A percentile compares a stretch with the other conserved stretches of the same genome.
These are phyloP conservation scores for Neurospora sp. DNA, from an alignment of 495 filamentous ascomycete species.

Conservation along the genomic window DNA sequence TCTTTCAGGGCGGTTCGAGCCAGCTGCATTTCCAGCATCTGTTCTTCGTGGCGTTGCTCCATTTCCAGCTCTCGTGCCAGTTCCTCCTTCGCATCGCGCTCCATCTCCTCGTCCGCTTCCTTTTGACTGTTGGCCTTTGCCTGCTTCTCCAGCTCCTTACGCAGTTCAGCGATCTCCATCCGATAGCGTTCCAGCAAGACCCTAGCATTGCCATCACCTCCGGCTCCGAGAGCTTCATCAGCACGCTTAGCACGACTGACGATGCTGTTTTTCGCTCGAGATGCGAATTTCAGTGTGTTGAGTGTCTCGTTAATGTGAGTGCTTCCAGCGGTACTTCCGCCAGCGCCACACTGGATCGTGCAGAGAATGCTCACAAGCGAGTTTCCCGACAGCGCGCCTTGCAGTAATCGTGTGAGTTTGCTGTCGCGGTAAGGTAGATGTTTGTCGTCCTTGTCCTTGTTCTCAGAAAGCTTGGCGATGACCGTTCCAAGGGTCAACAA, in stretches of 20 bases:
- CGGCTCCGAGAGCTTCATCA: slow-evolving; percentile 72
- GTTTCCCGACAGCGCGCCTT: slow-evolving; percentile 86
- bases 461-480: slow-evolving; percentile 73
- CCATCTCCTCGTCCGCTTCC: slow-evolving; percentile 55
- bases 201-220: slow-evolving; percentile 70
- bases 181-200: slow-evolving; percentile 89
- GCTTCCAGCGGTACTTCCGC: slow-evolving; percentile 50
- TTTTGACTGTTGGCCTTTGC: slow-evolving; percentile 48
- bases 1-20: slow-evolving; percentile 93
- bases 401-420: slow-evolving; percentile 87
- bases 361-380: slow-evolving; percentile 96
- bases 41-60: slow-evolving; percentile 82
- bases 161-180: slow-evolving; percentile 81
- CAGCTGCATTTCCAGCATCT: slow-evolving; percentile 96
- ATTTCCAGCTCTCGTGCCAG: slow-evolving; percentile 70
- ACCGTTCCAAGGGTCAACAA: slow-evolving; percentile 91
- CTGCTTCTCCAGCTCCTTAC: slow-evolving; percentile 71
- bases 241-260: slow-evolving; percentile 93
- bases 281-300: slow-evolving; percentile 94
- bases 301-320: slow-evolving; percentile 79
- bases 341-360: slow-evolving; percentile 73
- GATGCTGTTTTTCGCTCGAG: slow-evolving; percentile 94
- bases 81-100: slow-evolving; percentile 50
- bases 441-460: slow-evolving; percentile 80
- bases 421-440: slow-evolving; percentile 95